Evolutionary conservation across 345 rosid species (phyloP).

Genomic region (Heritiera littoralis): DNA sequence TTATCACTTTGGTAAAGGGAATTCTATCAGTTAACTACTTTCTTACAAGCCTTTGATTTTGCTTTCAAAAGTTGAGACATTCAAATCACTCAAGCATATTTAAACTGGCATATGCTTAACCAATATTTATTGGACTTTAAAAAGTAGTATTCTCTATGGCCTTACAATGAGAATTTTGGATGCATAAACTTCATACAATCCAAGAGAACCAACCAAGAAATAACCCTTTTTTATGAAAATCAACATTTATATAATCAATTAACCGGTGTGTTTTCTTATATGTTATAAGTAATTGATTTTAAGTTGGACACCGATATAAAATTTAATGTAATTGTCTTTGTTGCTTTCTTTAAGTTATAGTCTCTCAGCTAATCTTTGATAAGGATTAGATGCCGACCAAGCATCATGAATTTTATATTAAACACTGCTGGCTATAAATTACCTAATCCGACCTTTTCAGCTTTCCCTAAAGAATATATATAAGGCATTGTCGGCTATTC

Average conservation of each 20-base stretch:
- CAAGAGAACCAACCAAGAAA: background rate
- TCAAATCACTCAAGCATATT: background rate
- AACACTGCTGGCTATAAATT: slow-evolving; percentile 28
- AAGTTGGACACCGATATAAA: too few relatives aligned
- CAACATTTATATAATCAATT: too few relatives aligned
- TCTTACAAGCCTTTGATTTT: slow-evolving; percentile 1
- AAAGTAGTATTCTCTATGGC: background rate
- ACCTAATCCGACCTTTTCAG: slow-evolving; percentile 32
- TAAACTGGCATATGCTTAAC: background rate
- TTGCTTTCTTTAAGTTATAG: background rate
- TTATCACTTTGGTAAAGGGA: background rate
- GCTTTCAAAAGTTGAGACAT: slow-evolving; percentile 15
- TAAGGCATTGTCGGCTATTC: slow-evolving; percentile 23
- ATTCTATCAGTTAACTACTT: slow-evolving; percentile 2
- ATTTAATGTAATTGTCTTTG: background rate
- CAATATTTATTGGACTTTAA: background rate
- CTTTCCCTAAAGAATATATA: slow-evolving; percentile 23
- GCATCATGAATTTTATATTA: slow-evolving; percentile 40
- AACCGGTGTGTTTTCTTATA: too few relatives aligned
- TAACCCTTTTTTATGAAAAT: too few relatives aligned
- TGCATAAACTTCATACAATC: background rate
- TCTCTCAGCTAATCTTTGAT: slow-evolving; percentile 19
- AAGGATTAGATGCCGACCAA: slow-evolving; percentile 52
- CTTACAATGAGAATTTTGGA: background rate
- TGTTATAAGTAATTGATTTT: too few relatives aligned